Evolutionary conservation across 1,284 basidiomycete species (phyloP).

Genomic region (Schizophyllum commune): DNA sequence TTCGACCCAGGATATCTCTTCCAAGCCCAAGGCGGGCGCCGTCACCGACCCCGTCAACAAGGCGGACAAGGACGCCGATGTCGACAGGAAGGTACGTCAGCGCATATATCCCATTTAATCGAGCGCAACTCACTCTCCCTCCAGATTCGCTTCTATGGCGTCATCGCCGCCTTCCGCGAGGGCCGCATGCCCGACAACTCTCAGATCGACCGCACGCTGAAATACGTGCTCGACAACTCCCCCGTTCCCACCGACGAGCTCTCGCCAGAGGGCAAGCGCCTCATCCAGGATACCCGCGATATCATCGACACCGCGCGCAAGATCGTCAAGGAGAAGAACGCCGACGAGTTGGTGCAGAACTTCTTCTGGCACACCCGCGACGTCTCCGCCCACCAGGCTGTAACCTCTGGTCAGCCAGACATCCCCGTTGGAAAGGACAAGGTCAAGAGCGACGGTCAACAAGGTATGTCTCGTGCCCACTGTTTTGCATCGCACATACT

Average conservation of each 20-base stretch:
- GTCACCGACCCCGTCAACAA: constrained; percentile 55
- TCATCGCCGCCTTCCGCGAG: constrained; percentile 71
- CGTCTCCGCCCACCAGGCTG: constrained; percentile 39
- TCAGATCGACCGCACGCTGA: constrained; percentile 71
- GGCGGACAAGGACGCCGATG: constrained; percentile 44
- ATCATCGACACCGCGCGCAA: constrained; percentile 65
- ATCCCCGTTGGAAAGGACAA: constrained; percentile 48
- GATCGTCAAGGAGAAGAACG: constrained; percentile 78
- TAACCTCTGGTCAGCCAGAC: constrained; percentile 14
- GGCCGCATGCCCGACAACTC: constrained; percentile 75
- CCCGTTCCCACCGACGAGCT: constrained; percentile 58
- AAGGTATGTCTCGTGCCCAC: constrained; percentile 33
- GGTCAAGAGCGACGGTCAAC: constrained; percentile 48
- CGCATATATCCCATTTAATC: background rate
- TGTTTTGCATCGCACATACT: background rate
- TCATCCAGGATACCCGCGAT: constrained; percentile 68
- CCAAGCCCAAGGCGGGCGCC: constrained; percentile 26
- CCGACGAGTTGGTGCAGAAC: constrained; percentile 84
- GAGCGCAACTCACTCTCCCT: background rate
- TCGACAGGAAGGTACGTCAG: constrained; percentile 47
- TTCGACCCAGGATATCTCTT: background rate
- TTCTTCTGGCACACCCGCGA: constrained; percentile 74
- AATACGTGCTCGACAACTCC: constrained; percentile 60
- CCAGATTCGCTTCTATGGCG: constrained; percentile 66
- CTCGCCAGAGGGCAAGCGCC: constrained; percentile 68